A percentile compares a stretch with the other conserved stretches of the same genome.
Evolutionary conservation across 139 green algal species (phyloP).

Genomic region (Chlorokybus atmophyticus): DNA sequence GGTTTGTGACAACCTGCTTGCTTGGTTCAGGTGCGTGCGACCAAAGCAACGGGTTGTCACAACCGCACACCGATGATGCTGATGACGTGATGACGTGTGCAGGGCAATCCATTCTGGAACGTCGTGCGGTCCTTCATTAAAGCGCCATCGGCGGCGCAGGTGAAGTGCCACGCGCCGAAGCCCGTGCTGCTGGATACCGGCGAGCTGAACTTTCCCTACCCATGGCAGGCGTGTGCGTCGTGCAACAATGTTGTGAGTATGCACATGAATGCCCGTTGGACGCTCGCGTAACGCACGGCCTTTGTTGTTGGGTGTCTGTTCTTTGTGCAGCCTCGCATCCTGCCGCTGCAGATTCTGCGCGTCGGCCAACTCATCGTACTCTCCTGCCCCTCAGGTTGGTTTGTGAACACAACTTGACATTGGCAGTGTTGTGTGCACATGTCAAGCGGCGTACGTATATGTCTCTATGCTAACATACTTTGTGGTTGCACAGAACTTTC

Average conservation of each 20-base stretch:
- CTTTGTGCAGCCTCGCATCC: conserved; percentile 11
- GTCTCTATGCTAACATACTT: too few species aligned
- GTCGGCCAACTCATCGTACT: conserved; percentile 21
- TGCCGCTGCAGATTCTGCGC: conserved; percentile 14
- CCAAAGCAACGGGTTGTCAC: too few species aligned
- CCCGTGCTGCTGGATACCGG: conserved; percentile 70
- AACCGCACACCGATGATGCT: background rate
- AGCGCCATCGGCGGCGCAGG: conserved; percentile 34
- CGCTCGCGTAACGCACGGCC: background rate
- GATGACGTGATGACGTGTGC: background rate
- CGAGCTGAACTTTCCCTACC: conserved; percentile 50
- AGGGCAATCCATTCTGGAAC: conserved; percentile 57
- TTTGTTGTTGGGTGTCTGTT: background rate
- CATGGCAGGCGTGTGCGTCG: conserved; percentile 35
- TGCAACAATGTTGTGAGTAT: background rate
- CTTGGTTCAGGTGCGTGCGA: too few species aligned
- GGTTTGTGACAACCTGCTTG: too few species aligned
- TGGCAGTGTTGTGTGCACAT: too few species aligned
- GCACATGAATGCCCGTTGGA: background rate
- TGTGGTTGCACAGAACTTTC: conserved; percentile 68
- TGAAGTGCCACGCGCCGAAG: conserved; percentile 63
- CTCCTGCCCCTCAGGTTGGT: conserved; percentile 12
- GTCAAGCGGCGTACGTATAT: too few species aligned
- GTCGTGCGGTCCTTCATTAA: conserved; percentile 46
- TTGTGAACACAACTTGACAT: background rate